These are phyloP conservation scores for Aspergillus saccharolyticus DNA, from an alignment of 495 filamentous ascomycete species.

Conservation along the genomic window DNA sequence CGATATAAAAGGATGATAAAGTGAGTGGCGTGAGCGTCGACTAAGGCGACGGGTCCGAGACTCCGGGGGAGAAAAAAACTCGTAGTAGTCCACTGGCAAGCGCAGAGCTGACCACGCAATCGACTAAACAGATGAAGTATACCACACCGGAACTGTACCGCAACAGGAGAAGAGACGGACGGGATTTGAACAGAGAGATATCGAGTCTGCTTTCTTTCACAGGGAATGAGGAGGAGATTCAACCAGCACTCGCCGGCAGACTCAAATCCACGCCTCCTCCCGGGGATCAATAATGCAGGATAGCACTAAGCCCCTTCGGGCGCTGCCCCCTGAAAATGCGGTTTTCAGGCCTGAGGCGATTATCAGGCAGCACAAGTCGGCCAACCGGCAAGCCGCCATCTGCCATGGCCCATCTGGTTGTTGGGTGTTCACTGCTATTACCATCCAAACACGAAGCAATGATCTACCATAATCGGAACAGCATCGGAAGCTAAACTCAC, in stretches of 20 bases:
- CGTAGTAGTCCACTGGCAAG: neutral
- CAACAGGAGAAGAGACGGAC: neutral
- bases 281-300: neutral
- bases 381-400: too few relatives aligned
- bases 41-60: slow-evolving; percentile 17
- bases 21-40: slow-evolving; percentile 24
- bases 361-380: neutral
- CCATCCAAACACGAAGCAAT: neutral
- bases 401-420: too few relatives aligned
- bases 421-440: too few relatives aligned
- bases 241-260: neutral
- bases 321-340: neutral
- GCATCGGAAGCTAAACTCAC: neutral
- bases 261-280: neutral
- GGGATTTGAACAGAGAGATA: neutral
- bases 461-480: neutral
- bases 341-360: neutral
- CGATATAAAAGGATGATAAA: slow-evolving; percentile 16
- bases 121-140: too few relatives aligned
- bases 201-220: neutral
- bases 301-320: neutral
- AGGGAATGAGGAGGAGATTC: neutral
- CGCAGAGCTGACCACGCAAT: neutral
- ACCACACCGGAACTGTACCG: neutral
- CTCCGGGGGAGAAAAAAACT: slow-evolving; percentile 15